These are phyloP conservation scores for Coccomyxa subellipsoidea DNA, from an alignment of 163 green algal species.

Conservation along the genomic window DNA sequence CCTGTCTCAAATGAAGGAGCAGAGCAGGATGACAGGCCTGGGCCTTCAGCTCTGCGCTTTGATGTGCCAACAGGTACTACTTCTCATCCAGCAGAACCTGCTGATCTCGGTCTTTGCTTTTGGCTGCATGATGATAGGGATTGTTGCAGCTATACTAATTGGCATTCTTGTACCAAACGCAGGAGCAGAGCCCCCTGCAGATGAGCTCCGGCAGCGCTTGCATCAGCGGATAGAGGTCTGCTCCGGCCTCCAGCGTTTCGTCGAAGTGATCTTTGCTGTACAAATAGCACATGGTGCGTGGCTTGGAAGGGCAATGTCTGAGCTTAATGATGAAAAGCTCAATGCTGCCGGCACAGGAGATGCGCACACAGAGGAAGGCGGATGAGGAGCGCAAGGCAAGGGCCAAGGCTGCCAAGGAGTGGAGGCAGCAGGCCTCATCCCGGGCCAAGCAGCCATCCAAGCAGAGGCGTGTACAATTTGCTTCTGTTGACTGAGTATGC, in stretches of 20 bases:
- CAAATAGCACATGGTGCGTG: too few species aligned
- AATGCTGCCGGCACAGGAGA: constrained; percentile 20
- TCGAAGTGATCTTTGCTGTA: too few species aligned
- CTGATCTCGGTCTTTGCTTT: too few species aligned
- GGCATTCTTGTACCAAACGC: not conserved
- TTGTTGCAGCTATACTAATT: too few species aligned
- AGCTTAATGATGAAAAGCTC: too few species aligned
- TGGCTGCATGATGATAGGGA: too few species aligned
- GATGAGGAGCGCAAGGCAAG: constrained; percentile 30
- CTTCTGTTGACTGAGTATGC: not conserved
- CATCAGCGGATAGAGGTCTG: constrained; percentile 11
- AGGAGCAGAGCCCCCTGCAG: not conserved
- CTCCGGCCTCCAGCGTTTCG: not conserved
- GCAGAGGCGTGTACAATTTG: constrained; percentile 5
- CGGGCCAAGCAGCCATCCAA: not conserved
- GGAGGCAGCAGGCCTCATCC: constrained; percentile 39
- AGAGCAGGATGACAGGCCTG: not conserved
- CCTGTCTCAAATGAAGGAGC: not conserved
- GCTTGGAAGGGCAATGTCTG: too few species aligned
- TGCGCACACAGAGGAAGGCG: constrained; percentile 46
- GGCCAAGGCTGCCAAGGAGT: constrained; percentile 55
- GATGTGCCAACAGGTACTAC: not conserved
- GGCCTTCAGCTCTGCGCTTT: not conserved
- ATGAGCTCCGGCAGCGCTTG: constrained; percentile 5
- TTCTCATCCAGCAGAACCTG: too few species aligned